Base-by-base conservation (phyloP, 2,329 filamentous ascomycete genomes). In the Colletotrichum eremochloae region DNA sequence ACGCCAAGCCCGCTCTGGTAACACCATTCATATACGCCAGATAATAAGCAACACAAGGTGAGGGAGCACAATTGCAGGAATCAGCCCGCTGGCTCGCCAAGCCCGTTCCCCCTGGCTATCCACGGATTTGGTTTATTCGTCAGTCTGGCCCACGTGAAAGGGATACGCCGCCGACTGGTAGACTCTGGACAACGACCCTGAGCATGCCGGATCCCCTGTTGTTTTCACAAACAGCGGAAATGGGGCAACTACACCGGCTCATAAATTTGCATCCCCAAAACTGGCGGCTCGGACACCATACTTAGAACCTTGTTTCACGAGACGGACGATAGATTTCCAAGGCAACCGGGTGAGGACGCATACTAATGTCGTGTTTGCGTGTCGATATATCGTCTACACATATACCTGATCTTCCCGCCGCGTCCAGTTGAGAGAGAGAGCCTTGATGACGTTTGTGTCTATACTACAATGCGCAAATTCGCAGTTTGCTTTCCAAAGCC, bases 121-220 rank as follows among this genome's bases (percentile, higher is more conserved):
- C 53, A 44, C 9, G 42, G 42, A 6, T 20, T 60, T 46, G 53
- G 31, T 33, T 36, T n/a, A 60, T 72, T 72, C 53, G 69, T 44
- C 66, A 58, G 46, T 60, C 29, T 4, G 9, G 55, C 53, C 66
- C 69, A 72, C 69, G 69, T 72, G 69, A 69, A 69, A 31, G 40
- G 18, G 14, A 58, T 15, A 12, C 55, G 55, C 63, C 40, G 48
- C 24, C 55, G 63, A 71, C 56, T 72, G 69, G 69, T 46, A 58
- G 44, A 31, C 44, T 53, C 33, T 33, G 29, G 31, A 5, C 44
- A 31, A 50, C 14, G 18, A 12, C 15, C n/a, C 46, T 2, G 44
- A 36, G n/a, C 12, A 40, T 29, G 44, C 8, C 44, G 15, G 31
- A 2, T 18, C 68, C 69, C 60, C 31, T 63, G 60, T 42, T 48